Evolutionary conservation across 306 rosid genomes (phyloP).

Genomic region (Pyrus betulifolia): DNA sequence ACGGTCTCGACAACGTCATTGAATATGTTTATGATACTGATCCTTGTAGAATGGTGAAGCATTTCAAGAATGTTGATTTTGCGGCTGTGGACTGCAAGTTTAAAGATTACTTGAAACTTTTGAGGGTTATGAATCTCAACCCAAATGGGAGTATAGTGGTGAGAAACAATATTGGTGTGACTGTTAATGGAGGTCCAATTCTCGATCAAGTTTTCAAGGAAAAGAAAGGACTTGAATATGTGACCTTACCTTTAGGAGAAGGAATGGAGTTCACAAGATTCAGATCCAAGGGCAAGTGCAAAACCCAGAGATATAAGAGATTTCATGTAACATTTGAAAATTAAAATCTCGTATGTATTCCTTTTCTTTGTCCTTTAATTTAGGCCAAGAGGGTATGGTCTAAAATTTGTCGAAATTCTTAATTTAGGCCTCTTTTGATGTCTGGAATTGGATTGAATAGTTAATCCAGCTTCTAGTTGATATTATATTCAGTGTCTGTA

Average conservation of each 20-base stretch:
- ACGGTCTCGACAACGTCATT: constrained; percentile 3
- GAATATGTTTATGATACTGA: constrained; percentile 2
- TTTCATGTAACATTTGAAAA: constrained; percentile 21
- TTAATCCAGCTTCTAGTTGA: too few relatives aligned
- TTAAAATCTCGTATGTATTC: background rate
- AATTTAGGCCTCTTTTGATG: too few relatives aligned
- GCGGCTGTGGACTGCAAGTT: constrained; percentile 19
- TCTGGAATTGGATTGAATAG: too few relatives aligned
- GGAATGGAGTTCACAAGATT: constrained; percentile 13
- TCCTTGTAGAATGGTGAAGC: constrained; percentile 9
- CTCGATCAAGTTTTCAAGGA: constrained; percentile 7
- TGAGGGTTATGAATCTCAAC: constrained; percentile 12
- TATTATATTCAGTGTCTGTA: too few relatives aligned
- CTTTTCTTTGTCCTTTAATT: too few relatives aligned
- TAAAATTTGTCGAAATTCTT: too few relatives aligned
- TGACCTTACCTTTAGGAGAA: constrained; percentile 8
- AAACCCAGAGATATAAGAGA: constrained; percentile 9
- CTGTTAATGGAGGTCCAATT: background rate
- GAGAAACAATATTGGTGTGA: background rate
- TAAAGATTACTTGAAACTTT: background rate
- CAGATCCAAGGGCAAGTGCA: background rate
- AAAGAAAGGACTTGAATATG: background rate
- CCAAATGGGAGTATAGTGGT: constrained; percentile 10
- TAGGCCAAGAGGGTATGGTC: too few relatives aligned
- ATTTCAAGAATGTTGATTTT: constrained; percentile 6